Evolutionary conservation across 1,284 basidiomycete genomes (phyloP), one percentile per base, ranked within the genome.

Genomic region (Chiua sp.): DNA sequence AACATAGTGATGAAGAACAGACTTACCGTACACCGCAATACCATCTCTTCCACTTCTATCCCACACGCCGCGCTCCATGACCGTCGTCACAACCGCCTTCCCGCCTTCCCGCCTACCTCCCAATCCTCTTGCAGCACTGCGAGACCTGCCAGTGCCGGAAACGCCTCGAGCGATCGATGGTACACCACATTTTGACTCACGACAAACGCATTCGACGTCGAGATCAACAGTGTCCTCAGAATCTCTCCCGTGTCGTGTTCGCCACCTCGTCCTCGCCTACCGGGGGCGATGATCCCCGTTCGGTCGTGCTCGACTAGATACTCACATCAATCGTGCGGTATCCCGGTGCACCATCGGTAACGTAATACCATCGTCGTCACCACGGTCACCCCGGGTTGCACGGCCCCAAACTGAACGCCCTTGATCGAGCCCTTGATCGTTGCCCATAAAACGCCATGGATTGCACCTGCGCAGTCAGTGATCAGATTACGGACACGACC

Each of bases 181-280:
- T 91, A 91, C 3, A 72, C 72, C 10, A 87, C 78, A 18, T 80
- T 76, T 59, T 85, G 84, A 2, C 72, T 75, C 28, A 81, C 73
- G 46, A 75, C 77, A 54, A 94, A 78, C 0, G 90, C 82, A 3
- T 79, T 78, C 5, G 84, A 76, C 0, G 85, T 84, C 0, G 86
- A 82, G 10, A 94, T 79, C 7, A 80, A 69, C 20, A 94, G 72
- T 8, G 90, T 88, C 63, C 82, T 81, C 51, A 93, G 74, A 0
- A 80, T 81, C 70, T 94, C 93, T 54, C 80, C 83, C 33, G 57
- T 63, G 30, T 68, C 63, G 2, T 65, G 22, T 58, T 66, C 26
- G 28, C 57, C 33, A 56, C 61, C 13, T 58, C 37, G 12, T 63
- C 60, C 15, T 73, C 67, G 7, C 44, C 51, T 18, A 23, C 8